Evolutionary conservation across 1,139 yeast genomes (phyloP), one percentile per base, ranked within the genome.

Genomic region (Scheffersomyces illinoinensis): DNA sequence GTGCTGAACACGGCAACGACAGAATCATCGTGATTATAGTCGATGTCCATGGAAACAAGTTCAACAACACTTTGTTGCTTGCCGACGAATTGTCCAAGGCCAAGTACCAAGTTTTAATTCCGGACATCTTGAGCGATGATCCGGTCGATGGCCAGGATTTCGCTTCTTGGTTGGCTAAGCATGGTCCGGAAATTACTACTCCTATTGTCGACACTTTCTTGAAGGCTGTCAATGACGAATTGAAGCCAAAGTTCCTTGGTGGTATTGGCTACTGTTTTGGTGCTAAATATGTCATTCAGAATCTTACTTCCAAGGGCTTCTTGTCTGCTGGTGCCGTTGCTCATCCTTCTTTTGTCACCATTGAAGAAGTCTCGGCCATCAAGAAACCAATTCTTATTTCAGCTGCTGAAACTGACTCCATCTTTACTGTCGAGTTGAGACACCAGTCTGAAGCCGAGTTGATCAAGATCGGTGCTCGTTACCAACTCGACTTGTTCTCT

Each of bases 251-350:
- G 58, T 86, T 81, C 64, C 62, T 89, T 33, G 87, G 82, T 56
- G 85, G 86, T 20, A 76, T 89, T 57, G 97, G 97, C 20, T 88
- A 91, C 79, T 93, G 97, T 76, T 92, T 81, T 66, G 97, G 97
- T 68, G 97, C 93, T 56, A 89, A 87, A 72, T 87, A 77, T 64
- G 86, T 83, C 39, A 69, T 89, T 54, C 85, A 82, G 59, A 81
- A 88, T 58, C 74, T 89, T 56, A 75, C 84, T 1, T 72, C 73
- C 19, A 76, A 69, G 26, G 88, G 88, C 23, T 65, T 74, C 26
- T 72, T 85, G 39, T 83, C 86, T 61, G 89, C 81, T 46, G 92
- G 84, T 65, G 96, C 93, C 10, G 72, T 84, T 60, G 95, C 93
- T 17, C 97, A 93, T 72, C 97, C 97, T 14, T 88, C 96, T 1